These are phyloP conservation scores for Ascochyta clinopodiicola DNA, from an alignment of 2,329 filamentous ascomycete genomes.

Conservation along the genomic window DNA sequence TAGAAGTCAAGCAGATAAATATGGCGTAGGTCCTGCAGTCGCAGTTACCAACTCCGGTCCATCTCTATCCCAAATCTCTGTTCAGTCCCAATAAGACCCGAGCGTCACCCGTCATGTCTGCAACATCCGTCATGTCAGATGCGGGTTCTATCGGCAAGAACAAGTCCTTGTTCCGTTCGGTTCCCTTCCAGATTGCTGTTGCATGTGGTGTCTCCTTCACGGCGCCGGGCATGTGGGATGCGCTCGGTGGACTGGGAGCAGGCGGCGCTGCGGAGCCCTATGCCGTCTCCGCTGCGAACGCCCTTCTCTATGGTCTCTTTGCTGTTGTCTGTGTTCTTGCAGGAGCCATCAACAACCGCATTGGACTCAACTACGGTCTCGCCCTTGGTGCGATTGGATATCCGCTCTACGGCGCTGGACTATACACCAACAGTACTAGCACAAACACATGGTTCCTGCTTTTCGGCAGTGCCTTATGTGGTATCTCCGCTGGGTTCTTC, in stretches of 20 bases:
- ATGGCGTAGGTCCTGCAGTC: slow-evolving; percentile 1
- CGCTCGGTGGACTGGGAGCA: slow-evolving; percentile 41
- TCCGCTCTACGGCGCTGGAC: slow-evolving; percentile 50
- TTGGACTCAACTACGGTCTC: slow-evolving; percentile 43
- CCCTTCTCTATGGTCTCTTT: slow-evolving; percentile 43
- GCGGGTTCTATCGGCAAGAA: slow-evolving; percentile 22
- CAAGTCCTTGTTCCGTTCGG: slow-evolving; percentile 39
- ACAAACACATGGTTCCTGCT: slow-evolving; percentile 52
- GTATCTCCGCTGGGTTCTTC: slow-evolving; percentile 52
- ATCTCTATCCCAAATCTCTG: neutral
- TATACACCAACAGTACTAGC: slow-evolving; percentile 50
- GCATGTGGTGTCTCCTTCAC: slow-evolving; percentile 46
- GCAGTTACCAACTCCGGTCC: neutral
- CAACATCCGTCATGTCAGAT: slow-evolving; percentile 1
- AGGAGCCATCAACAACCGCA: slow-evolving; percentile 49
- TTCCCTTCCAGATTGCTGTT: slow-evolving; percentile 43
- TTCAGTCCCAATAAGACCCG: slow-evolving; percentile 5
- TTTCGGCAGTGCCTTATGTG: slow-evolving; percentile 48
- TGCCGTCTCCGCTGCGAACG: slow-evolving; percentile 43
- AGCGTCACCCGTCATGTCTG: slow-evolving; percentile 7
- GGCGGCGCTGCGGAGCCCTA: slow-evolving; percentile 45
- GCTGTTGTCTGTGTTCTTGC: slow-evolving; percentile 41
- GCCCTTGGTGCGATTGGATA: slow-evolving; percentile 54
- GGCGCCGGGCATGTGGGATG: slow-evolving; percentile 47
- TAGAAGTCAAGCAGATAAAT: slow-evolving; percentile 7